These are phyloP conservation scores for Leishmania braziliensis DNA, from an alignment of 208 protist species.

Conservation along the genomic window DNA sequence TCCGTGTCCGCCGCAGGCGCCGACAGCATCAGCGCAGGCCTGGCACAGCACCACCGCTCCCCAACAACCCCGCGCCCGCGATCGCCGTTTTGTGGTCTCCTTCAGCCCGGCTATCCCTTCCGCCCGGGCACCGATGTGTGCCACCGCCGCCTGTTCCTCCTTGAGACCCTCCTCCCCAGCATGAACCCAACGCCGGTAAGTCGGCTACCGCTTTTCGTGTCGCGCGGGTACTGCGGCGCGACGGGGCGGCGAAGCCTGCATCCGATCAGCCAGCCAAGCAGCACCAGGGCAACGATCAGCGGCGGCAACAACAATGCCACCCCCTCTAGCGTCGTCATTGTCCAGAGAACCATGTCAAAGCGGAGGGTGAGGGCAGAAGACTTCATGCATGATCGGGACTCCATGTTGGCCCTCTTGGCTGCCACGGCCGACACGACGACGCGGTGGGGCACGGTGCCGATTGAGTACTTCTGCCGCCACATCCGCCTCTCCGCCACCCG, in stretches of 20 bases:
- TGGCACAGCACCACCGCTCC: background rate
- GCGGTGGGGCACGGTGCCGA: constrained; percentile 24
- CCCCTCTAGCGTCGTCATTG: background rate
- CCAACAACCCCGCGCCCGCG: background rate
- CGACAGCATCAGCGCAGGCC: background rate
- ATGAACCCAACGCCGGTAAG: constrained; percentile 21
- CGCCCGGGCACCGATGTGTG: constrained; percentile 26
- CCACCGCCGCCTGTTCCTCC: constrained; percentile 34
- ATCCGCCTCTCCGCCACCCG: constrained; percentile 38
- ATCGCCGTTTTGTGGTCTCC: background rate
- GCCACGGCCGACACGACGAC: constrained; percentile 24
- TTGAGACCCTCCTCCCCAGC: constrained; percentile 32
- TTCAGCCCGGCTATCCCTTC: background rate
- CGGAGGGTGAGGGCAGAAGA: constrained; percentile 18
- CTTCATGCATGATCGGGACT: constrained; percentile 36
- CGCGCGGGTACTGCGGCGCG: constrained; percentile 1
- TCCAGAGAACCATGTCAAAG: background rate
- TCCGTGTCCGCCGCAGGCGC: background rate
- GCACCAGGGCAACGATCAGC: background rate
- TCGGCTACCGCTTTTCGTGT: constrained; percentile 7
- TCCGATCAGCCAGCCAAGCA: background rate
- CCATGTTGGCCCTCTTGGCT: constrained; percentile 27
- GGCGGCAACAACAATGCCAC: background rate
- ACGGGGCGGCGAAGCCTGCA: background rate
- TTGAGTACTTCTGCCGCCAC: constrained; percentile 35